A percentile compares a stretch with the other conserved stretches of the same genome.
These are phyloP conservation scores for Lavandula angustifolia DNA, from an alignment of 257 asterid genomes.

Conservation along the genomic window DNA sequence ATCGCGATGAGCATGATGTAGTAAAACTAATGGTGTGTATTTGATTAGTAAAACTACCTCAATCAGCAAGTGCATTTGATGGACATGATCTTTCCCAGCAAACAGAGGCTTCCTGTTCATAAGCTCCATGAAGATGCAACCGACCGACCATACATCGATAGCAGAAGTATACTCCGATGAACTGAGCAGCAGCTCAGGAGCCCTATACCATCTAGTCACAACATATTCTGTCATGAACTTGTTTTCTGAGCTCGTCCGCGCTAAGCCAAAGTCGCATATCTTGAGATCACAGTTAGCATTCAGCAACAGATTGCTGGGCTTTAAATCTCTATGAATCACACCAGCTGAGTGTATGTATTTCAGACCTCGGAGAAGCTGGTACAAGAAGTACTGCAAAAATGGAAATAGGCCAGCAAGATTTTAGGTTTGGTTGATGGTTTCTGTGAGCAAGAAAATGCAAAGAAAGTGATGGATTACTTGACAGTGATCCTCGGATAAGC, in stretches of 20 bases:
- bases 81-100: constrained; percentile 92
- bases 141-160: constrained; percentile 97
- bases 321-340: constrained; percentile 86
- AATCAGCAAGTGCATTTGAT: constrained; percentile 82
- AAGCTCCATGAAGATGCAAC: constrained; percentile 97
- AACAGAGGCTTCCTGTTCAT: constrained; percentile 87
- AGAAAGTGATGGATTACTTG: constrained; percentile 49
- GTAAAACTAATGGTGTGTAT: too few species aligned
- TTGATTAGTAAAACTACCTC: constrained; percentile 56
- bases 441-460: neutral
- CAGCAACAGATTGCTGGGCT: constrained; percentile 88
- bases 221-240: constrained; percentile 97
- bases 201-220: constrained; percentile 98
- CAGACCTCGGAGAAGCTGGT: constrained; percentile 87
- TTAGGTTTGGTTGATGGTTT: constrained; percentile 28
- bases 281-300: constrained; percentile 93
- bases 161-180: constrained; percentile 89
- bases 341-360: constrained; percentile 94
- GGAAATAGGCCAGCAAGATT: constrained; percentile 17
- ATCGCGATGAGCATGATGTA: too few species aligned
- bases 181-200: constrained; percentile 84
- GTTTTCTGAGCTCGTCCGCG: constrained; percentile 75
- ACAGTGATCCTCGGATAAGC: constrained; percentile 87
- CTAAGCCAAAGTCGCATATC: constrained; percentile 95
- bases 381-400: constrained; percentile 96